These are phyloP conservation scores for Limonium bicolor DNA, from an alignment of 148 eudicot species.

Conservation along the genomic window DNA sequence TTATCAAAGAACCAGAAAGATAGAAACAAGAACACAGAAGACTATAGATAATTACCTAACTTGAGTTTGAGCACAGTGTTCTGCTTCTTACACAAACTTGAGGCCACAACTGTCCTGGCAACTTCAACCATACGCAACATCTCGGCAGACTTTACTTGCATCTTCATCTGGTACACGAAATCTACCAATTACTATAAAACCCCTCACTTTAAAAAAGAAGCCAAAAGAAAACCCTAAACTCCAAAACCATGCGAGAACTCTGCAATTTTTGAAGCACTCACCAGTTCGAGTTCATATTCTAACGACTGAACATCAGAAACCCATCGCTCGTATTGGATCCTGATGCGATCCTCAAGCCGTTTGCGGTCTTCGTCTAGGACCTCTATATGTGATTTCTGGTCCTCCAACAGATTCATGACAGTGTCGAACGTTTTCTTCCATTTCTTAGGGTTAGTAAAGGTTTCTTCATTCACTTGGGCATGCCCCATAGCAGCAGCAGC, in stretches of 20 bases:
- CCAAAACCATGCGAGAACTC: background rate
- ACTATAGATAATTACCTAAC: slow-evolving; percentile 22
- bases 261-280: slow-evolving; percentile 11
- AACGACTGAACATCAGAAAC: slow-evolving; percentile 12
- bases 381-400: slow-evolving; percentile 23
- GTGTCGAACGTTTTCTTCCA: slow-evolving; percentile 31
- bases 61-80: slow-evolving; percentile 18
- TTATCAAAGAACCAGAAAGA: background rate
- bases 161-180: slow-evolving; percentile 29
- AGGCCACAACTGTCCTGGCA: slow-evolving; percentile 13
- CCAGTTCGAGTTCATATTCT: slow-evolving; percentile 29
- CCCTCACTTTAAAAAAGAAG: background rate
- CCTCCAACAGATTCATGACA: slow-evolving; percentile 14
- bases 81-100: slow-evolving; percentile 23
- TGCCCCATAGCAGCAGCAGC: slow-evolving; percentile 22
- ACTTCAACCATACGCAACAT: slow-evolving; percentile 14
- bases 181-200: background rate
- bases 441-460: slow-evolving; percentile 16
- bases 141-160: slow-evolving; percentile 8
- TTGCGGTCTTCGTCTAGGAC: slow-evolving; percentile 17
- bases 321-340: slow-evolving; percentile 17
- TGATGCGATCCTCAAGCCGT: slow-evolving; percentile 22
- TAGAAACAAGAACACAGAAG: background rate
- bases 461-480: slow-evolving; percentile 3
- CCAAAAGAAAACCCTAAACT: background rate